Conservation (phyloP, 371 early-diverging fungal genomes). For the Chytridium lagenaria region DNA sequence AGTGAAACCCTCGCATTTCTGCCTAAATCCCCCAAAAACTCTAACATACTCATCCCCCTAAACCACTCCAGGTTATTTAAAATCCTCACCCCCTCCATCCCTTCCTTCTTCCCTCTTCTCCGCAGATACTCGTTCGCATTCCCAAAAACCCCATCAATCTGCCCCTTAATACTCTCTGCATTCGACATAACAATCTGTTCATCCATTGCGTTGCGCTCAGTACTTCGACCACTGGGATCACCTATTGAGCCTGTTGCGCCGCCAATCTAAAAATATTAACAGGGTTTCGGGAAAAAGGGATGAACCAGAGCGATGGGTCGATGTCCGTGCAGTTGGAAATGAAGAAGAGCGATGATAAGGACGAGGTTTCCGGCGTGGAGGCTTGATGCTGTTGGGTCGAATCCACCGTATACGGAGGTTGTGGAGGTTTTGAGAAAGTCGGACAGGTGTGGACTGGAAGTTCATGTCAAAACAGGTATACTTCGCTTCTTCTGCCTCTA, state of each 20-base stretch:
- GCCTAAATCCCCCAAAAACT: slow-evolving; percentile 82
- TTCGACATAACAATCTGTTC: slow-evolving; percentile 66
- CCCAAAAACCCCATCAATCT: slow-evolving; percentile 73
- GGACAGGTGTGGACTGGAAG: slow-evolving; percentile 6
- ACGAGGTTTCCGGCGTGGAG: slow-evolving; percentile 92
- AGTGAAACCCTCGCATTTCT: slow-evolving; percentile 77
- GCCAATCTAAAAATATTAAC: slow-evolving; percentile 64
- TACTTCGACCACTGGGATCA: slow-evolving; percentile 87
- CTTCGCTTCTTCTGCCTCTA: neutral
- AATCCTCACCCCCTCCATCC: slow-evolving; percentile 55
- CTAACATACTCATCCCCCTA: slow-evolving; percentile 72
- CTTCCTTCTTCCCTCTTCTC: slow-evolving; percentile 39
- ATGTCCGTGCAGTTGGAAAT: slow-evolving; percentile 87
- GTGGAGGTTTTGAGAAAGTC: slow-evolving; percentile 14
- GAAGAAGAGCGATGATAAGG: slow-evolving; percentile 80
- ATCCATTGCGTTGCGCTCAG: slow-evolving; percentile 77
- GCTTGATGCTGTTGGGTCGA: slow-evolving; percentile 94
- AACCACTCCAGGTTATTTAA: slow-evolving; percentile 89
- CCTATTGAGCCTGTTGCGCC: slow-evolving; percentile 95
- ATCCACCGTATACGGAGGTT: slow-evolving; percentile 78
- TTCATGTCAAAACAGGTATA: neutral
- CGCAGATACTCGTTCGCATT: slow-evolving; percentile 67
- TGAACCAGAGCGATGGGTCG: slow-evolving; percentile 79
- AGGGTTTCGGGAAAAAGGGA: neutral
- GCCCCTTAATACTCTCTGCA: slow-evolving; percentile 68